Percentiles rank a stretch among this genome's conserved stretches.
Conservation (phyloP, 169 alveolate genomes). For the Plasmodium billcollinsi region DNA sequence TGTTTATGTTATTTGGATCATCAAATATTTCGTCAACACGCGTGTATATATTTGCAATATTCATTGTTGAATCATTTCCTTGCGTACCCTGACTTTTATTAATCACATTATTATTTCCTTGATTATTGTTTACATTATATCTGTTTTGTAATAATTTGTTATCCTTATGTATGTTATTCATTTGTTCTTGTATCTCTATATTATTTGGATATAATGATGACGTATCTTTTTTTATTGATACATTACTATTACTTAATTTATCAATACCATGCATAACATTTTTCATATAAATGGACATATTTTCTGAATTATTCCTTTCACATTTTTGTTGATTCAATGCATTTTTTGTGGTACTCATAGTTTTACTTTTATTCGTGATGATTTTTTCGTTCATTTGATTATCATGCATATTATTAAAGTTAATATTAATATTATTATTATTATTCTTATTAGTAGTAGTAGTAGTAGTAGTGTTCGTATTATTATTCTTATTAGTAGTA, state of each 20-base stretch:
- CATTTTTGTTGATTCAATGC: background rate
- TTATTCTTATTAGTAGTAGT: background rate
- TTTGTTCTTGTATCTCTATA: background rate
- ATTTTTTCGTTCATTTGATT: background rate
- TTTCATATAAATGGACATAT: background rate
- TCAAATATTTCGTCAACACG: too few species aligned
- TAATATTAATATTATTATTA: background rate
- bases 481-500: background rate
- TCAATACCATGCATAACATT: background rate
- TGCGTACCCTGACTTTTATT: too few species aligned
- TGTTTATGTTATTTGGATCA: too few species aligned
- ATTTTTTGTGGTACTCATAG: background rate
- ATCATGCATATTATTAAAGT: background rate
- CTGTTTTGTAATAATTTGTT: background rate
- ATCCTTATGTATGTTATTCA: background rate
- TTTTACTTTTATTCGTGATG: background rate
- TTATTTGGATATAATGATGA: background rate
- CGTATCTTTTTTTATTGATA: background rate
- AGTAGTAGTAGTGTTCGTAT: background rate
- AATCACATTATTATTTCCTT: too few species aligned
- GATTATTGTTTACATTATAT: too few species aligned
- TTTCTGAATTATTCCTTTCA: background rate
- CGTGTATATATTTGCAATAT: too few species aligned
- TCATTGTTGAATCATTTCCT: too few species aligned
- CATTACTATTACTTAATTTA: background rate